These are phyloP conservation scores for Schoenoplectus tabernaemontani DNA, from an alignment of 202 grass and related monocot species.

Conservation along the genomic window DNA sequence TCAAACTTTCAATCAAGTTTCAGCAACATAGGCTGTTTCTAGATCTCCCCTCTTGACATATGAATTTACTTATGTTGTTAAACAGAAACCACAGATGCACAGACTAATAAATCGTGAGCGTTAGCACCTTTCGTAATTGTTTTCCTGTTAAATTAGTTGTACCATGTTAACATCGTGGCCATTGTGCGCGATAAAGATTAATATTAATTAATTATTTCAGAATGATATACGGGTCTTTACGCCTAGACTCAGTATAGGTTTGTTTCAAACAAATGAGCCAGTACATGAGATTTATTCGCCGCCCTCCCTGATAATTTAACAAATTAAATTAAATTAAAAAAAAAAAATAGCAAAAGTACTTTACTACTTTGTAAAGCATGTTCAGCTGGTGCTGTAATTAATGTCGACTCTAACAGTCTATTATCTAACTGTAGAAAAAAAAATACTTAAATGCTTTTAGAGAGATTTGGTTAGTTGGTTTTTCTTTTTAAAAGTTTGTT, in stretches of 20 bases:
- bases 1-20: too few relatives aligned
- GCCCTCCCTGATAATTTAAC: background rate
- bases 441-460: background rate
- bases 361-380: background rate
- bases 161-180: background rate
- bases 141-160: background rate
- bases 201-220: background rate
- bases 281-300: background rate
- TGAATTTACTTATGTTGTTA: too few relatives aligned
- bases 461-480: too few relatives aligned
- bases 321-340: background rate
- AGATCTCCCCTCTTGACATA: too few relatives aligned
- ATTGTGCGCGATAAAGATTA: background rate
- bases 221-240: background rate
- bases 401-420: background rate
- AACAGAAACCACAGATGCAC: too few relatives aligned
- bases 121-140: too few relatives aligned
- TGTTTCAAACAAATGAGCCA: background rate
- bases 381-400: background rate
- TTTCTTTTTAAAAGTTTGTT: background rate
- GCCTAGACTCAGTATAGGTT: background rate
- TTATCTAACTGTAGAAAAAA: background rate
- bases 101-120: too few relatives aligned
- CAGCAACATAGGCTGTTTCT: too few relatives aligned
- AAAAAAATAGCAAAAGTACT: too few relatives aligned